Percentiles rank a stretch among this genome's conserved stretches.
These are phyloP conservation scores for Cupressus sempervirens DNA, from an alignment of 75 land plant genomes.

Conservation along the genomic window DNA sequence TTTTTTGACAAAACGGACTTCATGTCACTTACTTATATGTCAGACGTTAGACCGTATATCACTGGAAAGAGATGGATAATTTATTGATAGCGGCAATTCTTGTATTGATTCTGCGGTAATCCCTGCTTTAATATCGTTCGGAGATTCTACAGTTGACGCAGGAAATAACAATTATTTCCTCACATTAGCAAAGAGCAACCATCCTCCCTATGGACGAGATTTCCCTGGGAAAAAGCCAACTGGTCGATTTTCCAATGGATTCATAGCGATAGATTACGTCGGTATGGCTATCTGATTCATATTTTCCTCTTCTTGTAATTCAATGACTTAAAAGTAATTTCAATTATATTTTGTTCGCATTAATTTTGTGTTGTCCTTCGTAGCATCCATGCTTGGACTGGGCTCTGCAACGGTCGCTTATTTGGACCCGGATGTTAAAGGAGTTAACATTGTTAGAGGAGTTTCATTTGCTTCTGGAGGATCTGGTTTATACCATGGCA, in stretches of 20 bases:
- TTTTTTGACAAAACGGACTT: too few relatives aligned
- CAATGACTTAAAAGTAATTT: not conserved
- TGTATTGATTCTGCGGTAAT: not conserved
- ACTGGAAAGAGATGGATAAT: not conserved
- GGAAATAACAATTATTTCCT: slow-evolving; percentile 21
- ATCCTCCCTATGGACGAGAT: slow-evolving; percentile 15
- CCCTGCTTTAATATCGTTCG: slow-evolving; percentile 17
- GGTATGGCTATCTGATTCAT: not conserved
- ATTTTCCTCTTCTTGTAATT: too few relatives aligned
- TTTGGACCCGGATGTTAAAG: not conserved
- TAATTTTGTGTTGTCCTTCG: too few relatives aligned
- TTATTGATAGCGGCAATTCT: not conserved
- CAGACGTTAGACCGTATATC: too few relatives aligned
- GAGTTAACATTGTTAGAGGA: not conserved
- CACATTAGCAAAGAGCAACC: slow-evolving; percentile 17
- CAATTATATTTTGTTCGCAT: not conserved
- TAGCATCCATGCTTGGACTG: not conserved
- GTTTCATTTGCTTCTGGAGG: not conserved
- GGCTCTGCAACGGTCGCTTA: not conserved
- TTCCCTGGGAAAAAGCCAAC: not conserved
- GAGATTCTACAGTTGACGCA: slow-evolving; percentile 20
- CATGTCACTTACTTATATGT: too few relatives aligned
- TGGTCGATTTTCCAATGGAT: slow-evolving; percentile 22
- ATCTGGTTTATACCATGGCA: not conserved
- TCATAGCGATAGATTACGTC: slow-evolving; percentile 5